Conservation (phyloP, 768 basidiomycete genomes). For the Calocybe cyanea region DNA sequence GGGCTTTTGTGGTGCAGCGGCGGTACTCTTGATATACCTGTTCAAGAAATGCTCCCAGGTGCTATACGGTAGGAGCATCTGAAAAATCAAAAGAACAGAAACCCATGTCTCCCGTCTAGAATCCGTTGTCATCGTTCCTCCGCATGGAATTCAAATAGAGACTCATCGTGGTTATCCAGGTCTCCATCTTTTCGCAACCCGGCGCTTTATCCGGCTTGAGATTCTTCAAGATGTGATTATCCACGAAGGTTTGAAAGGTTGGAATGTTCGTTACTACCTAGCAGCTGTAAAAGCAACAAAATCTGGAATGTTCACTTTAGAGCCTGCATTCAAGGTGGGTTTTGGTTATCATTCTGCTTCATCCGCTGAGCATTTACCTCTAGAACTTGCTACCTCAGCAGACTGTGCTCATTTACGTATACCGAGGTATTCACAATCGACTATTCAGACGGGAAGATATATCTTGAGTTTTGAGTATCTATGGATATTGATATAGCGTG, state of each 20-base stretch:
- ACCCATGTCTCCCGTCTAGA: conserved; percentile 36
- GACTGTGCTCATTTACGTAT: conserved; percentile 55
- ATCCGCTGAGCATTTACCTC: neutral
- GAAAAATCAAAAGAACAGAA: neutral
- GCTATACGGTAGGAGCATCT: conserved; percentile 11
- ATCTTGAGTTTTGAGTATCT: too few relatives aligned
- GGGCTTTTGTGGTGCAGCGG: neutral
- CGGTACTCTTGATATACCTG: neutral
- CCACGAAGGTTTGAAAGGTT: conserved; percentile 68
- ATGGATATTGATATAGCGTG: too few relatives aligned
- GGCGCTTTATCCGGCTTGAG: conserved; percentile 58
- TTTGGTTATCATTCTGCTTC: conserved; percentile 1
- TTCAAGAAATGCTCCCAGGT: conserved; percentile 7
- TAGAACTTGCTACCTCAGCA: conserved; percentile 67
- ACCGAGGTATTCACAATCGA: conserved; percentile 53
- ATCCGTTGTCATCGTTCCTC: conserved; percentile 62
- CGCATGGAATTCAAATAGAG: conserved; percentile 73
- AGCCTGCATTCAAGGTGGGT: conserved; percentile 61
- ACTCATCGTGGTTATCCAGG: conserved; percentile 56
- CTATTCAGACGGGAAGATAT: conserved; percentile 25
- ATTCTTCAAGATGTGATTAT: conserved; percentile 60
- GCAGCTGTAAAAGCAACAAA: conserved; percentile 38
- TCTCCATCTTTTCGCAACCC: conserved; percentile 30
- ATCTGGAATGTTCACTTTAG: conserved; percentile 29
- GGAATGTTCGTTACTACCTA: conserved; percentile 71